Evolutionary conservation across 2,329 filamentous ascomycete species (phyloP).

Genomic region (Sarocladium kiliense): DNA sequence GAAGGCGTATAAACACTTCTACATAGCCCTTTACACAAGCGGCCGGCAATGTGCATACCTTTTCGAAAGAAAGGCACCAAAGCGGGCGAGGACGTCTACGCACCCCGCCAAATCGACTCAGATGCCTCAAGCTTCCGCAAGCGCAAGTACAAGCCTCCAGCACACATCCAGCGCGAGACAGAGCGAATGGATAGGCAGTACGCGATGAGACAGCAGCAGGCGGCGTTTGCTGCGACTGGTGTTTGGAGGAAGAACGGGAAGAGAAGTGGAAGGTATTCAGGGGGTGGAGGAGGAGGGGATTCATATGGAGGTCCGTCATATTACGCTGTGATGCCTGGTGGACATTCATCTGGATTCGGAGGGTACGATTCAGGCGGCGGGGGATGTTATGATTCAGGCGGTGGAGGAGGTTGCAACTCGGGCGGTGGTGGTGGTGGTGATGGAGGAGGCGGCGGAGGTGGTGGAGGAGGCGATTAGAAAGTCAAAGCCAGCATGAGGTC

Average conservation of each 20-base stretch:
- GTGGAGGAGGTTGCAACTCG: neutral
- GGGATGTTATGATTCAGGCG: neutral
- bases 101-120: neutral
- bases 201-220: neutral
- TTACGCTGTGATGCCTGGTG: neutral
- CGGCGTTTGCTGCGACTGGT: neutral
- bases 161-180: neutral
- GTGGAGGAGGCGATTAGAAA: neutral
- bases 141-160: neutral
- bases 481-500: neutral
- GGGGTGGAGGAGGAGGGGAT: neutral
- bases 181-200: neutral
- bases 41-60: neutral
- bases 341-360: too few relatives aligned
- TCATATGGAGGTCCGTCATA: neutral
- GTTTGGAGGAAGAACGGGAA: neutral
- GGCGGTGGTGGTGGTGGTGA: constrained; percentile 1
- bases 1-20: too few relatives aligned
- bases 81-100: too few relatives aligned
- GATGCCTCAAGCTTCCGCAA: neutral
- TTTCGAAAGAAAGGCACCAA: neutral
- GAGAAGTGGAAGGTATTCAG: neutral
- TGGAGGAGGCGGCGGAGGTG: neutral
- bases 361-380: neutral
- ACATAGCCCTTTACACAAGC: too few relatives aligned